Evolutionary conservation across 208 protist species (phyloP).

Genomic region (Angomonas desouzai): DNA sequence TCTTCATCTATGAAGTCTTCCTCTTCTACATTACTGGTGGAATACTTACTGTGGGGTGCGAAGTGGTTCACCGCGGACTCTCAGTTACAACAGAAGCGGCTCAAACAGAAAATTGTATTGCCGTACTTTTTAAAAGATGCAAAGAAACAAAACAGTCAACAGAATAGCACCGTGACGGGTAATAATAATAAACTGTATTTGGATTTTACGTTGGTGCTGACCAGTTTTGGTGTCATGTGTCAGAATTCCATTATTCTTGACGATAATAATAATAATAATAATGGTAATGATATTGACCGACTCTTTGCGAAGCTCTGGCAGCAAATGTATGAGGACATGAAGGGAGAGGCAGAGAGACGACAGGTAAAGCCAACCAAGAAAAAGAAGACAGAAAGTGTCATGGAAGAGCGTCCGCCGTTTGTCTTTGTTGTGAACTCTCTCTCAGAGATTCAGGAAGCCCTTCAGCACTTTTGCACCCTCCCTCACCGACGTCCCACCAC

Average conservation of each 20-base stretch:
- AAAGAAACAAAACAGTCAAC: not conserved
- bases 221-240: not conserved
- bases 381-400: not conserved
- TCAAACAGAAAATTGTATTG: not conserved
- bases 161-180: not conserved
- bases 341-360: not conserved
- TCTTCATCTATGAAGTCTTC: too few relatives aligned
- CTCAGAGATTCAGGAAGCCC: not conserved
- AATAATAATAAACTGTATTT: not conserved
- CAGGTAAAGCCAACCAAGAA: not conserved
- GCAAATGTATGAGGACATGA: not conserved
- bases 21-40: not conserved
- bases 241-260: not conserved
- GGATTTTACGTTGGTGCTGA: not conserved
- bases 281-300: not conserved
- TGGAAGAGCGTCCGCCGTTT: not conserved
- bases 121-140: not conserved
- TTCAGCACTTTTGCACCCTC: not conserved
- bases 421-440: constrained; percentile 1
- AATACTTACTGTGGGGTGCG: not conserved
- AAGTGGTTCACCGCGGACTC: not conserved
- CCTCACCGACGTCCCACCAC: too few relatives aligned
- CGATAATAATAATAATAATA: constrained; percentile 4
- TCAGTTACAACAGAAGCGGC: not conserved
- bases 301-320: not conserved